Evolutionary conservation across 2,329 filamentous ascomycete genomes (phyloP).

Genomic region (Ceratocystis albifundus): DNA sequence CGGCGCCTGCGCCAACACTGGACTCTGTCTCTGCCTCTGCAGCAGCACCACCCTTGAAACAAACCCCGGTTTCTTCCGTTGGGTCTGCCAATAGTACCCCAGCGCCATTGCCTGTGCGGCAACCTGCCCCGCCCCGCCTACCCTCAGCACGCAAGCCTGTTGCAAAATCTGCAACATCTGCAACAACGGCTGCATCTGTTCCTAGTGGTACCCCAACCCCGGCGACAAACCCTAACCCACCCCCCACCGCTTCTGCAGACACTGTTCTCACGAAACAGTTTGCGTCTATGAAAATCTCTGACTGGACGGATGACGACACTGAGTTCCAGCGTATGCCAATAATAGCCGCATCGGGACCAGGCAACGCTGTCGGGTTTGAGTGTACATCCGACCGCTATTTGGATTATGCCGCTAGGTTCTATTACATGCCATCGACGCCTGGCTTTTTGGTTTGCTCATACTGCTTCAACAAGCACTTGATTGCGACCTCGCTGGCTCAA

Average conservation of each 20-base stretch:
- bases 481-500: conserved; percentile 27
- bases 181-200: no score
- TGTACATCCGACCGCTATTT: conserved; percentile 22
- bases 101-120: neutral
- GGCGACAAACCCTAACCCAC: neutral
- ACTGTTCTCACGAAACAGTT: neutral
- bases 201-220: neutral
- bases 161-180: neutral
- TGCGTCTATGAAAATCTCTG: neutral
- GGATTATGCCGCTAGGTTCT: conserved; percentile 30
- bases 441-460: conserved; percentile 33
- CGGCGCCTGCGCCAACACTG: neutral
- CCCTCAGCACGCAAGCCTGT: conserved; percentile 11
- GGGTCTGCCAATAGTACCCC: neutral
- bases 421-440: conserved; percentile 27
- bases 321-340: neutral
- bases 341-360: conserved; percentile 8
- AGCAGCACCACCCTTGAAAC: neutral
- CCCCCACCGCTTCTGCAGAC: neutral
- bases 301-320: conserved; percentile 16
- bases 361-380: conserved; percentile 6
- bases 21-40: neutral
- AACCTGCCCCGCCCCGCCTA: neutral
- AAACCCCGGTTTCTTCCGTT: neutral
- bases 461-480: conserved; percentile 34